phyloP scores from a whole-genome alignment of 2,329 filamentous ascomycete species.

The Teratosphaeria viscida region DNA sequence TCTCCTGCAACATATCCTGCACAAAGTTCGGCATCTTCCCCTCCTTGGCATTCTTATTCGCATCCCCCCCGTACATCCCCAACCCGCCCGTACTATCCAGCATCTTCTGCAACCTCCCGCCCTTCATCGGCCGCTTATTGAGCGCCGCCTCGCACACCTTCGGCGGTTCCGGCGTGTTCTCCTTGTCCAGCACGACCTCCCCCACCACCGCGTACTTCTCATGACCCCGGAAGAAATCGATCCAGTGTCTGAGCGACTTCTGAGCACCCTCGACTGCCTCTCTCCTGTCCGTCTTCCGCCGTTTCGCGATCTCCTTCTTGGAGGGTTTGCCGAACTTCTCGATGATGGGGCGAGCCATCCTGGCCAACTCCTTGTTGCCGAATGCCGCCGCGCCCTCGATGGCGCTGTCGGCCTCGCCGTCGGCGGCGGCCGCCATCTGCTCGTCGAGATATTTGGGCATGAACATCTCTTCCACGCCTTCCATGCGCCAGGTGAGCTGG shows the following conservation, averaged over 20 bases:
- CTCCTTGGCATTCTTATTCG: neutral
- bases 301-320: conserved; percentile 10
- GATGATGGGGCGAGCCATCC: conserved; percentile 19
- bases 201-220: conserved; percentile 18
- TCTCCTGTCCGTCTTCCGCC: conserved; percentile 11
- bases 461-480: conserved; percentile 20
- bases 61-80: neutral
- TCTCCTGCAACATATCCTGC: neutral
- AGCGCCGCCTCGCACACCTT: conserved; percentile 17
- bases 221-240: conserved; percentile 35
- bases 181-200: conserved; percentile 13
- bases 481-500: conserved; percentile 18
- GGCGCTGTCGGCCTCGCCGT: conserved; percentile 5
- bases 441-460: conserved; percentile 21
- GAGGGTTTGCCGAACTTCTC: conserved; percentile 14
- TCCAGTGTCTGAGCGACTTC: conserved; percentile 51
- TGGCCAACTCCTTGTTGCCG: conserved; percentile 7
- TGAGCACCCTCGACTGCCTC: conserved; percentile 53
- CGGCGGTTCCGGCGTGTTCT: conserved; percentile 12
- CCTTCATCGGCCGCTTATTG: conserved; percentile 22
- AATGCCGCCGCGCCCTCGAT: conserved; percentile 5
- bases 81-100: neutral
- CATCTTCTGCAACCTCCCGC: conserved; percentile 9
- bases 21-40: neutral
- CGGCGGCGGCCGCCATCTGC: conserved; percentile 10